A percentile compares a stretch with the other conserved stretches of the same genome.
Evolutionary conservation across 768 basidiomycete species (phyloP).

Genomic region (Russula griseocarnosa): DNA sequence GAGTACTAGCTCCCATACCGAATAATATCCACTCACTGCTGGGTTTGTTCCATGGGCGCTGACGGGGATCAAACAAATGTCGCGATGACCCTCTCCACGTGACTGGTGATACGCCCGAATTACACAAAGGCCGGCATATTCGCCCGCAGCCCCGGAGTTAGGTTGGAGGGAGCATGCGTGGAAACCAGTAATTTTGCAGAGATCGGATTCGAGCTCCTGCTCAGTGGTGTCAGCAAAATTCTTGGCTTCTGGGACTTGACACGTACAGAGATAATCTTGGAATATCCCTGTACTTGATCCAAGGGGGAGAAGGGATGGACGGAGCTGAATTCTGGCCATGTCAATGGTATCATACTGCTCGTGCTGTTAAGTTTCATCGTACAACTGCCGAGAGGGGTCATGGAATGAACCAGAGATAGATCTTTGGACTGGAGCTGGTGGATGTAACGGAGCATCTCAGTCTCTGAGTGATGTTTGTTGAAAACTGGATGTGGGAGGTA

Average conservation of each 20-base stretch:
- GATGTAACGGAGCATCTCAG: constrained; percentile 97
- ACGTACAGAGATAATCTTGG: constrained; percentile 67
- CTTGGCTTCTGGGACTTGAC: not conserved
- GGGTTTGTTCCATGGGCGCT: constrained; percentile 99
- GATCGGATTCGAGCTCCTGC: constrained; percentile 87
- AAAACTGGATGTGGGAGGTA: constrained; percentile 88
- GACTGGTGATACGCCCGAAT: constrained; percentile 94
- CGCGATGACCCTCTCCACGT: constrained; percentile 75
- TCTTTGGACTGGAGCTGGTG: constrained; percentile 93
- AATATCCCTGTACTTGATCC: constrained; percentile 88
- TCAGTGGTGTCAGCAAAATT: constrained; percentile 9
- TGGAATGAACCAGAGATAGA: constrained; percentile 88
- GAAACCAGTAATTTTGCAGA: constrained; percentile 96
- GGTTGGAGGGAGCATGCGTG: constrained; percentile 95
- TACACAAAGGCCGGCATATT: constrained; percentile 92
- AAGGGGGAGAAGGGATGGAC: constrained; percentile 92
- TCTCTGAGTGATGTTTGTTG: constrained; percentile 97
- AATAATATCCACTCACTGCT: constrained; percentile 56
- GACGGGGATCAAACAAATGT: constrained; percentile 90
- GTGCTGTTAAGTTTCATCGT: constrained; percentile 99
- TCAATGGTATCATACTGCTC: constrained; percentile 94
- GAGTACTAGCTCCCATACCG: constrained; percentile 3
- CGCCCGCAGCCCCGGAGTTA: constrained; percentile 97
- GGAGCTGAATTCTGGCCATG: constrained; percentile 85
- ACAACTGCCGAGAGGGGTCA: constrained; percentile 94